Conservation (phyloP, 192 early-diverging fungal species). For the Podila epicladia region DNA sequence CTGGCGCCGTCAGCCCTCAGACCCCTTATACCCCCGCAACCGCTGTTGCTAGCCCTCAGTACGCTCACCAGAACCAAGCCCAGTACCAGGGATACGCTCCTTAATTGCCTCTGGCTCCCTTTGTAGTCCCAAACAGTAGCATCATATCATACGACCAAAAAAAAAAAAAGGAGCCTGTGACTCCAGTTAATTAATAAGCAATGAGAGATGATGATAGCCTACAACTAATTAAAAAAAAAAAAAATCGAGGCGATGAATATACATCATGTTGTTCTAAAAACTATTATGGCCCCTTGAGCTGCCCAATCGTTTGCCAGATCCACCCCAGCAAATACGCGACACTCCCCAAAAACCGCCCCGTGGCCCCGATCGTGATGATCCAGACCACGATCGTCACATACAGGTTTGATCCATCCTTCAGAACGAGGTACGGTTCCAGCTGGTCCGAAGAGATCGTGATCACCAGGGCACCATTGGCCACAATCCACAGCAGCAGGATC, state of each 20-base stretch:
- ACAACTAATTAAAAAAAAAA: background rate
- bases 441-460: constrained; percentile 49
- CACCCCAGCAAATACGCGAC: constrained; percentile 31
- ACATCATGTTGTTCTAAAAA: too few relatives aligned
- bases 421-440: constrained; percentile 24
- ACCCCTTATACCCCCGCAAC: constrained; percentile 15
- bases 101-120: background rate
- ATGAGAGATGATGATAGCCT: background rate
- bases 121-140: too few relatives aligned
- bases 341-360: constrained; percentile 42
- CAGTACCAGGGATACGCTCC: constrained; percentile 13
- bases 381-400: constrained; percentile 48
- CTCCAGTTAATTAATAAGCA: too few relatives aligned
- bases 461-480: constrained; percentile 39
- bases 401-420: constrained; percentile 40
- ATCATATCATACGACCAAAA: too few relatives aligned
- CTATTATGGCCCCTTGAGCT: background rate
- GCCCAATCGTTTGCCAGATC: constrained; percentile 30
- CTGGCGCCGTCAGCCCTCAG: constrained; percentile 1
- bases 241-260: background rate
- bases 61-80: background rate
- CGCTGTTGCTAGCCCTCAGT: constrained; percentile 12
- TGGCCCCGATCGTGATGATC: constrained; percentile 43
- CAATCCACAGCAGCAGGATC: constrained; percentile 42
- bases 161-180: too few relatives aligned